phyloP scores from a whole-genome alignment of 352 stramenopile species.

The Phytopythium chamaehyphon region DNA sequence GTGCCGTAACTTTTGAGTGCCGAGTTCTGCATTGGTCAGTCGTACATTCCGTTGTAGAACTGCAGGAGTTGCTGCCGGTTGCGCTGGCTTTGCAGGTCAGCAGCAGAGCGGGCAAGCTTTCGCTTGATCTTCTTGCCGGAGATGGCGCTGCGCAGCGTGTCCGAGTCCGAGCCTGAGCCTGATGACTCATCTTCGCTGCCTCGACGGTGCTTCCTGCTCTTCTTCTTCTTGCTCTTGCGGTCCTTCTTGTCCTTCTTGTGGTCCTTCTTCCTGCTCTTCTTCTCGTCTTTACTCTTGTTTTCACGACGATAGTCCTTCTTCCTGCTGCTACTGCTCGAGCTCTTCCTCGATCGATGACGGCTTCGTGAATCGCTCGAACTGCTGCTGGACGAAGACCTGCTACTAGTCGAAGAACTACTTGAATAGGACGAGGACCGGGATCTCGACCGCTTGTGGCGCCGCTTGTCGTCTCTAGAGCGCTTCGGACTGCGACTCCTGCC shows the following conservation, averaged over 20 bases:
- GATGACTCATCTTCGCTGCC: constrained; percentile 18
- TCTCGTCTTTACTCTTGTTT: constrained; percentile 28
- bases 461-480: constrained; percentile 1
- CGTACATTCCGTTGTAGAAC: constrained; percentile 88
- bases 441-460: not conserved
- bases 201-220: constrained; percentile 28
- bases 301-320: constrained; percentile 20
- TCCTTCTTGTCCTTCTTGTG: constrained; percentile 43
- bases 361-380: constrained; percentile 11
- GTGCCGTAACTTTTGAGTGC: too few species aligned
- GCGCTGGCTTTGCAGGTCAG: constrained; percentile 61
- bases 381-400: constrained; percentile 18
- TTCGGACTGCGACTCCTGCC: not conserved
- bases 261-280: constrained; percentile 25
- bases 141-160: constrained; percentile 74
- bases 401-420: constrained; percentile 6
- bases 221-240: constrained; percentile 23
- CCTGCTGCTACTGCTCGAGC: constrained; percentile 19
- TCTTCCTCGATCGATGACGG: constrained; percentile 4
- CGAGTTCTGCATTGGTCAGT: constrained; percentile 44
- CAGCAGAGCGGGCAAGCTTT: constrained; percentile 52
- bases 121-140: constrained; percentile 88
- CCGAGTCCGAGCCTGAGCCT: constrained; percentile 49
- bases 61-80: constrained; percentile 78
- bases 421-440: constrained; percentile 8